Conservation (phyloP, 2,329 filamentous ascomycete genomes). For the Venturia asperata region DNA sequence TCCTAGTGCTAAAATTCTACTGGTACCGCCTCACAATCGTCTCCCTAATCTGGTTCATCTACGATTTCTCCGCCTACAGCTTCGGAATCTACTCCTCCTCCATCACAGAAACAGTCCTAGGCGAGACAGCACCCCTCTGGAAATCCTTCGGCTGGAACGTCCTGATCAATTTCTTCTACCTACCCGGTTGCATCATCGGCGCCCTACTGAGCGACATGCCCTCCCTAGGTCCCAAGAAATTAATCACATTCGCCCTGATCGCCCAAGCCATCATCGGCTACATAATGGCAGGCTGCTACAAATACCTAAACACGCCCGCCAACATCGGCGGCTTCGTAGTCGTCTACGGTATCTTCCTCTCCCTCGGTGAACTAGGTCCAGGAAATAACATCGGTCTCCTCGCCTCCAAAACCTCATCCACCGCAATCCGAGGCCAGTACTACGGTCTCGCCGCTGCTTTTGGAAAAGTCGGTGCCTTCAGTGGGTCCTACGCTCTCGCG, state of each 20-base stretch:
- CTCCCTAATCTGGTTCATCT: slow-evolving; percentile 76
- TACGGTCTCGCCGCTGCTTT: slow-evolving; percentile 64
- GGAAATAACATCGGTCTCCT: slow-evolving; percentile 88
- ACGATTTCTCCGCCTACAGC: slow-evolving; percentile 58
- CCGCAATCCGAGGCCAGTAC: slow-evolving; percentile 72
- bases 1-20: slow-evolving; percentile 57
- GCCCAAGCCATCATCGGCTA: slow-evolving; percentile 75
- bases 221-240: slow-evolving; percentile 67
- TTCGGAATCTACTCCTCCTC: slow-evolving; percentile 79
- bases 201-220: slow-evolving; percentile 63
- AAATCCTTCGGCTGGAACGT: slow-evolving; percentile 83
- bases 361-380: slow-evolving; percentile 73
- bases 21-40: slow-evolving; percentile 65
- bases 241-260: slow-evolving; percentile 62
- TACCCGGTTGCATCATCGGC: slow-evolving; percentile 73
- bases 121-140: slow-evolving; percentile 54
- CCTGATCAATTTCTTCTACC: slow-evolving; percentile 80
- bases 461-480: slow-evolving; percentile 75
- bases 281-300: slow-evolving; percentile 75
- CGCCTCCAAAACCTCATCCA: slow-evolving; percentile 81
- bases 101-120: slow-evolving; percentile 62
- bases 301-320: slow-evolving; percentile 55
- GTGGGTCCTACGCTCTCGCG: slow-evolving; percentile 76
- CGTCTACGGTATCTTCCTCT: slow-evolving; percentile 70
- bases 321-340: slow-evolving; percentile 72